Percentiles rank a stretch among this genome's conserved stretches.
Evolutionary conservation across 495 filamentous ascomycete species (phyloP).

Genomic region (Aspergillus panamensis): DNA sequence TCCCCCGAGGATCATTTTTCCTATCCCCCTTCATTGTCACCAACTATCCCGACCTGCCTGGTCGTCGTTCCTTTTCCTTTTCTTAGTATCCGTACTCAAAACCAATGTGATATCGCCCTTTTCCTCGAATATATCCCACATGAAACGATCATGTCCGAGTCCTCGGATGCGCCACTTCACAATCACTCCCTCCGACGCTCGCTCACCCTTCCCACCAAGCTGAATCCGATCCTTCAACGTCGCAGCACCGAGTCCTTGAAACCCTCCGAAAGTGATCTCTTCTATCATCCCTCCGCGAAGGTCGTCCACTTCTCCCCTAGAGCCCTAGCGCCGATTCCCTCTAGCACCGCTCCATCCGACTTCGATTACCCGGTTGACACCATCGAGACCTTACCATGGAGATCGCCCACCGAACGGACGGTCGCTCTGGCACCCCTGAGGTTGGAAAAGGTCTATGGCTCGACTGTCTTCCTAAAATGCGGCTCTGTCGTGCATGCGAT

Average conservation of each 20-base stretch:
- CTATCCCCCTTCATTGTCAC: slow-evolving; percentile 14
- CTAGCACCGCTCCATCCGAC: slow-evolving; percentile 42
- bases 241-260: slow-evolving; percentile 35
- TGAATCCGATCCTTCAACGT: slow-evolving; percentile 32
- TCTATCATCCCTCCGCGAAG: slow-evolving; percentile 60
- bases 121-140: slow-evolving; percentile 17
- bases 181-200: slow-evolving; percentile 49
- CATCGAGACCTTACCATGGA: slow-evolving; percentile 63
- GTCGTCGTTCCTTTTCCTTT: slow-evolving; percentile 15
- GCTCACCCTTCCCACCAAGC: slow-evolving; percentile 55
- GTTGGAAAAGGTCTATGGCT: slow-evolving; percentile 75
- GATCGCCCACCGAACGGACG: slow-evolving; percentile 72
- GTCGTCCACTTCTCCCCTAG: slow-evolving; percentile 60
- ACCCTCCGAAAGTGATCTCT: slow-evolving; percentile 64
- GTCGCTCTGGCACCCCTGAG: slow-evolving; percentile 74
- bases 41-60: slow-evolving; percentile 12
- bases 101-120: slow-evolving; percentile 21
- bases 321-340: slow-evolving; percentile 39
- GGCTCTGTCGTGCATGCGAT: slow-evolving; percentile 77
- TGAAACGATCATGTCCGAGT: slow-evolving; percentile 39
- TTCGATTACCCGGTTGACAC: slow-evolving; percentile 46
- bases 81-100: slow-evolving; percentile 8
- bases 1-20: not conserved
- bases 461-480: slow-evolving; percentile 82
- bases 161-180: slow-evolving; percentile 36